Conservation (phyloP, 495 filamentous ascomycete species). For the Penicillium macrosclerotiorum region DNA sequence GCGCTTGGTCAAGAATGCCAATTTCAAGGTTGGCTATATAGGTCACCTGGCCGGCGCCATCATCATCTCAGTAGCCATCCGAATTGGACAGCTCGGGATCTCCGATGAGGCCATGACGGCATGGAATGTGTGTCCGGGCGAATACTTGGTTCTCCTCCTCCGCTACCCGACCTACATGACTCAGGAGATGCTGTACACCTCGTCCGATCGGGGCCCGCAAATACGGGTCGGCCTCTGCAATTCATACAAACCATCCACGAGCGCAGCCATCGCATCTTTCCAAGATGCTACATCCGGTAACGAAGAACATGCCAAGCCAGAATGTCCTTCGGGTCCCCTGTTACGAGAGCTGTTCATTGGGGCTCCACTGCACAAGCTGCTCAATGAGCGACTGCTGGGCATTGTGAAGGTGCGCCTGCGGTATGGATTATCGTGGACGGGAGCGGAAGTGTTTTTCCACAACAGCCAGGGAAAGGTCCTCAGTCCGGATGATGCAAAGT, state of each 20-base stretch:
- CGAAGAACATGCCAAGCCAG: background rate
- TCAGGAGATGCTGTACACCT: conserved; percentile 47
- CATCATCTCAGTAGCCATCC: conserved; percentile 60
- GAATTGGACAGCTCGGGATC: conserved; percentile 67
- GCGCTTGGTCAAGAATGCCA: conserved; percentile 55
- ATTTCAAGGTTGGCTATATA: conserved; percentile 71
- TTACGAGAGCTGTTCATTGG: conserved; percentile 66
- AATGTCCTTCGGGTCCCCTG: conserved; percentile 1
- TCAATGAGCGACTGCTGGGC: conserved; percentile 64
- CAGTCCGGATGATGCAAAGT: conserved; percentile 1
- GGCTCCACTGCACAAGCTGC: conserved; percentile 64
- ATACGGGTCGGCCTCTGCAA: conserved; percentile 49
- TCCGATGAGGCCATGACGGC: conserved; percentile 74
- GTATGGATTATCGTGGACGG: conserved; percentile 61
- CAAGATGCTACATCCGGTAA: conserved; percentile 1
- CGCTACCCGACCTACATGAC: conserved; percentile 60
- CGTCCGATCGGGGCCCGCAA: conserved; percentile 15
- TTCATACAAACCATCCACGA: conserved; percentile 46
- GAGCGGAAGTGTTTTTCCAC: conserved; percentile 61
- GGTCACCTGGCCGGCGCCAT: conserved; percentile 53
- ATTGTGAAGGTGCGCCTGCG: conserved; percentile 59
- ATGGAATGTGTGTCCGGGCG: conserved; percentile 65
- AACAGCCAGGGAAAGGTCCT: conserved; percentile 37
- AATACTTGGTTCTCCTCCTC: conserved; percentile 80
- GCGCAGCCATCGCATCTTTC: conserved; percentile 54